phyloP scores from a whole-genome alignment of 2,329 filamentous ascomycete genomes.

The Sclerotinia borealis region DNA sequence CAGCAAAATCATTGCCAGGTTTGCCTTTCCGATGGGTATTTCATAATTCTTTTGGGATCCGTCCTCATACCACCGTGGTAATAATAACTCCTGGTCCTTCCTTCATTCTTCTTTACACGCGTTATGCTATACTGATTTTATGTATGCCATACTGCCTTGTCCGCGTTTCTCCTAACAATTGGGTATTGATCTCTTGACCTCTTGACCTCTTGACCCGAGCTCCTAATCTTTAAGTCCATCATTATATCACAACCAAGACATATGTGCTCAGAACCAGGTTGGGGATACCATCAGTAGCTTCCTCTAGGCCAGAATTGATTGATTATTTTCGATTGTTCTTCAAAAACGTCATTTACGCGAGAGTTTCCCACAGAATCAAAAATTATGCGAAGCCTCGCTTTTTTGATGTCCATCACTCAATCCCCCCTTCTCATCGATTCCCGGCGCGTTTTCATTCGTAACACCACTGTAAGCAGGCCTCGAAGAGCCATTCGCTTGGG shows the following conservation, averaged over 20 bases:
- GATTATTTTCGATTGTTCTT: background rate
- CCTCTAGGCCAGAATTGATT: background rate
- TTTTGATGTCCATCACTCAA: background rate
- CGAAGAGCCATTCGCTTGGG: conserved; percentile 59
- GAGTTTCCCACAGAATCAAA: background rate
- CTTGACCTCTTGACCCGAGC: background rate
- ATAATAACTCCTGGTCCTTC: background rate
- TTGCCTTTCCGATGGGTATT: too few relatives aligned
- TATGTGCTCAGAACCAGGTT: background rate
- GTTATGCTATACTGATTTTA: background rate
- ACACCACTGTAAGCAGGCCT: conserved; percentile 63
- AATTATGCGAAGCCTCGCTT: background rate
- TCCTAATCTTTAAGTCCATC: background rate
- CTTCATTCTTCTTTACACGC: too few relatives aligned
- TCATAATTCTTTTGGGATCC: too few relatives aligned
- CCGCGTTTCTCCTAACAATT: background rate
- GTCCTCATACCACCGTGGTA: too few relatives aligned
- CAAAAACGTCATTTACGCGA: background rate
- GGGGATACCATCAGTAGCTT: background rate
- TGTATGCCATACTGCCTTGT: background rate
- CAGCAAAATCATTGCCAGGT: too few relatives aligned
- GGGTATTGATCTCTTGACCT: background rate
- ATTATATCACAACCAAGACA: background rate
- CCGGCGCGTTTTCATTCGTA: conserved; percentile 53
- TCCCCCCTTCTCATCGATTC: conserved; percentile 25